Base-by-base conservation (phyloP, 164 flowering plant species). In the Cinnamomum chago region DNA sequence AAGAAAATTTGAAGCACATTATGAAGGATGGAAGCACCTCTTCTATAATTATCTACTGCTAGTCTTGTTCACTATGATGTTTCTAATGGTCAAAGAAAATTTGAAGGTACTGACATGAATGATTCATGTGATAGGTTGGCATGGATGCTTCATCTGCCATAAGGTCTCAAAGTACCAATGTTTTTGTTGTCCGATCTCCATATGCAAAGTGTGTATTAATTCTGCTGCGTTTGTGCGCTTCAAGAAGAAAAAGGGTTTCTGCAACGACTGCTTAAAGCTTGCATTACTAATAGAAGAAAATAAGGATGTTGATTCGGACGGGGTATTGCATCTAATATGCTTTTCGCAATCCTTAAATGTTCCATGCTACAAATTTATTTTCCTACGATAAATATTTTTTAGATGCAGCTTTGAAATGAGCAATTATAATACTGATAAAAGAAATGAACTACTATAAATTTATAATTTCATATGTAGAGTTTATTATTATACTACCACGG, bases 101-200 rank as follows among this genome's bases (percentile, higher is more conserved):
- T 27, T 47, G 17, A 24, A 28, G n/a, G 18, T 65, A 67, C 22
- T 55, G 17, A 23, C 55, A 51, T 6, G 47, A 18, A 65, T 71
- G 25, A 65, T 71, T 17, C 25, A 20, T 84, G 77, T 77, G 65
- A 28, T 88, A 94, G 97, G 74, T 71, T 79, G 93, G 88, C 98
- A 94, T 74, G 72, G 50, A 50, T 94, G 98, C 85, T 78, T 69
- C 73, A n/a, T 73, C 4, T 94, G 98, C 86, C 22, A 68, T 9
- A 90, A 77, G 71, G 67, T 79, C 13, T 58, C 97, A 58, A 80
- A 83, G 50, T 82, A 85, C 82, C 82, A 77, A 35, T 92, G 97
- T 84, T 80, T 82, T 74, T 80, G 88, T 79, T 94, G 97, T 76
- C 83, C 95, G 55, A 78, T 28, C 23, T 88, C 90, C 67, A 78